These are phyloP conservation scores for Rhodamnia argentea DNA, from an alignment of 345 rosid genomes.

Conservation along the genomic window DNA sequence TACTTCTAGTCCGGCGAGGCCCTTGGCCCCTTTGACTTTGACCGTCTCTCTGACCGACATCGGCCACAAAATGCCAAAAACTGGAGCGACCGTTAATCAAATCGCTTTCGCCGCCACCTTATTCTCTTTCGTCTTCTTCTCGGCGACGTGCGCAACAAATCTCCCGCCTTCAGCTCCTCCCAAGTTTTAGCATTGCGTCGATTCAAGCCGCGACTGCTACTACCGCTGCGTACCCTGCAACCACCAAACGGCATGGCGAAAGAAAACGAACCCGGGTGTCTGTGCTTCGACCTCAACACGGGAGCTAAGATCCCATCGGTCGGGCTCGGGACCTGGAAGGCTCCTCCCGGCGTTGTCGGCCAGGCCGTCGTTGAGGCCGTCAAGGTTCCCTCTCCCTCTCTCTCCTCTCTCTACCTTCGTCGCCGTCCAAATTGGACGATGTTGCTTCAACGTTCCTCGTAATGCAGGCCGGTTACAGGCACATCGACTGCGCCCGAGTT, in stretches of 20 bases:
- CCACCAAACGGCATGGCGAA: conserved; percentile 12
- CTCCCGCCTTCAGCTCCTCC: neutral
- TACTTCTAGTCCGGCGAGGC: neutral
- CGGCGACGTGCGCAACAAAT: neutral
- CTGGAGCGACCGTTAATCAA: neutral
- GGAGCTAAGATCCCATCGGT: conserved; percentile 38
- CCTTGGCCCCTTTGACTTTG: neutral
- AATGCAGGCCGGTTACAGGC: conserved; percentile 44
- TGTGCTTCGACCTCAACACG: conserved; percentile 34
- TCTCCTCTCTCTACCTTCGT: neutral
- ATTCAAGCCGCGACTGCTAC: neutral
- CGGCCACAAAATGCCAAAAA: neutral
- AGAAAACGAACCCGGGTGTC: conserved; percentile 7
- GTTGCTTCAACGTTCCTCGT: neutral
- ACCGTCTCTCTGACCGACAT: neutral
- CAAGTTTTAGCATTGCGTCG: neutral
- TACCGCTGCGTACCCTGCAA: neutral
- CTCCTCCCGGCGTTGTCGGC: conserved; percentile 31
- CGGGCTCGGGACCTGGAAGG: conserved; percentile 56
- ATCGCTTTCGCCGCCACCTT: neutral
- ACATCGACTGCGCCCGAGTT: conserved; percentile 33
- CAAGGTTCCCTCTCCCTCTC: conserved; percentile 15
- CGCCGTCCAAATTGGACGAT: neutral
- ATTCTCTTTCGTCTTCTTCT: neutral
- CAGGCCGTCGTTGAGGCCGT: conserved; percentile 29